Evolutionary conservation across 1,284 basidiomycete genomes (phyloP).

Genomic region (Melampsora occidentalis): DNA sequence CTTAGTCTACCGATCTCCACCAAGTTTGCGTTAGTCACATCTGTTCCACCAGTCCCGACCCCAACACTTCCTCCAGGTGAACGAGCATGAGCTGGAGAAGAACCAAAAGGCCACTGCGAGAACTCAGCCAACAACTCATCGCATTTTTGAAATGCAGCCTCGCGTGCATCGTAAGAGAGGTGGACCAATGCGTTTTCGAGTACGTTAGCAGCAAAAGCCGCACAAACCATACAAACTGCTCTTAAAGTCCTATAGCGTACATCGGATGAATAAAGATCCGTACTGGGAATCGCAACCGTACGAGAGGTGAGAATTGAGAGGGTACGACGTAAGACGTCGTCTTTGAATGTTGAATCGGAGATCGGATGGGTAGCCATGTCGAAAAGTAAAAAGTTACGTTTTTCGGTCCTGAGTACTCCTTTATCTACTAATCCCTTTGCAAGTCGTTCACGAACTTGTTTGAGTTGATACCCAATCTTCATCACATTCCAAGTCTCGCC

Average conservation of each 20-base stretch:
- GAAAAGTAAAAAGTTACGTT: conserved; percentile 93
- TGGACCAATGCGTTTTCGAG: conserved; percentile 85
- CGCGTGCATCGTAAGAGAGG: conserved; percentile 81
- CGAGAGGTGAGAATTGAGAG: conserved; percentile 74
- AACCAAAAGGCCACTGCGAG: conserved; percentile 80
- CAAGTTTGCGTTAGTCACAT: conserved; percentile 62
- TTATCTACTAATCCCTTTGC: conserved; percentile 97
- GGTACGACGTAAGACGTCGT: conserved; percentile 72
- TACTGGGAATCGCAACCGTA: conserved; percentile 72
- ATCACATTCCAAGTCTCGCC: conserved; percentile 98
- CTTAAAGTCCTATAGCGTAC: conserved; percentile 73
- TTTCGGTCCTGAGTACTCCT: conserved; percentile 91
- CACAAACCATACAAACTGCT: conserved; percentile 78
- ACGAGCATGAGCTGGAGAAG: conserved; percentile 53
- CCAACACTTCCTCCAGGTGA: conserved; percentile 51
- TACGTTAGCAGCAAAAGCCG: conserved; percentile 87
- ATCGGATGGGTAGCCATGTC: conserved; percentile 98
- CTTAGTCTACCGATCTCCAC: conserved; percentile 75
- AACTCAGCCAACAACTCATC: conserved; percentile 90
- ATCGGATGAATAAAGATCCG: conserved; percentile 65
- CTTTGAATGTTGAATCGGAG: conserved; percentile 83
- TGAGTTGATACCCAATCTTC: conserved; percentile 96
- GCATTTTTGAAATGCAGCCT: conserved; percentile 81
- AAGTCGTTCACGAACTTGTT: conserved; percentile 91
- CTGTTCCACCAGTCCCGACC: conserved; percentile 53